Evolutionary conservation across 2,329 filamentous ascomycete species (phyloP).

Genomic region (Arthrobotrys musiformis): DNA sequence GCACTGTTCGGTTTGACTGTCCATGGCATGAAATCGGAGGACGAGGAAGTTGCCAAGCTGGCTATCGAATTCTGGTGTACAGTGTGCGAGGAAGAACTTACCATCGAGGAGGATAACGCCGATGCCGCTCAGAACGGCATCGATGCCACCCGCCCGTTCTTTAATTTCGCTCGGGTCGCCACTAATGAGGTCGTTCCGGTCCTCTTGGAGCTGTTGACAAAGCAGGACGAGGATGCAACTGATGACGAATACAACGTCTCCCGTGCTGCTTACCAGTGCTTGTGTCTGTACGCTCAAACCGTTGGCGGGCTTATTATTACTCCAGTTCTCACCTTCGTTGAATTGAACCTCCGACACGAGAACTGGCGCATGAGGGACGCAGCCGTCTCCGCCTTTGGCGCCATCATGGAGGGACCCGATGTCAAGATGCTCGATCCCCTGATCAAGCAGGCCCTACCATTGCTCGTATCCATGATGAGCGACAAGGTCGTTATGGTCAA

Average conservation of each 20-base stretch:
- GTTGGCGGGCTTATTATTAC: slow-evolving; percentile 85
- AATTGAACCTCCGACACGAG: slow-evolving; percentile 85
- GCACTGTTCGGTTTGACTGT: slow-evolving; percentile 97
- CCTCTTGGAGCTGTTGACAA: slow-evolving; percentile 85
- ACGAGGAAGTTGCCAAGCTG: slow-evolving; percentile 97
- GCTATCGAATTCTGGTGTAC: slow-evolving; percentile 99
- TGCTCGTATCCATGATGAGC: slow-evolving; percentile 91
- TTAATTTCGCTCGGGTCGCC: slow-evolving; percentile 93
- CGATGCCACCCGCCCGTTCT: slow-evolving; percentile 86
- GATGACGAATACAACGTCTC: slow-evolving; percentile 99
- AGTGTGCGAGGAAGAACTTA: slow-evolving; percentile 98
- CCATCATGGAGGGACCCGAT: slow-evolving; percentile 98
- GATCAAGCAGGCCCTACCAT: slow-evolving; percentile 92
- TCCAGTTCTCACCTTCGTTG: slow-evolving; percentile 89
- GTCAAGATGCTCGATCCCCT: slow-evolving; percentile 91
- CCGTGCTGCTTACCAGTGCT: slow-evolving; percentile 92
- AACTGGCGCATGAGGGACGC: slow-evolving; percentile 97
- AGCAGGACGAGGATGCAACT: slow-evolving; percentile 95
- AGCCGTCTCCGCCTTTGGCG: slow-evolving; percentile 94
- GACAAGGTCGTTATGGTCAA: slow-evolving; percentile 89
- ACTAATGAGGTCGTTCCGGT: slow-evolving; percentile 95
- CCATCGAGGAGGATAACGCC: slow-evolving; percentile 95
- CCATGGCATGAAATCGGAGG: slow-evolving; percentile 96
- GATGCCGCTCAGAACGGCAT: slow-evolving; percentile 65
- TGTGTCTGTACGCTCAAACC: slow-evolving; percentile 94